phyloP scores from a whole-genome alignment of 75 land plant genomes.

The Chamaecyparis obtusa region DNA sequence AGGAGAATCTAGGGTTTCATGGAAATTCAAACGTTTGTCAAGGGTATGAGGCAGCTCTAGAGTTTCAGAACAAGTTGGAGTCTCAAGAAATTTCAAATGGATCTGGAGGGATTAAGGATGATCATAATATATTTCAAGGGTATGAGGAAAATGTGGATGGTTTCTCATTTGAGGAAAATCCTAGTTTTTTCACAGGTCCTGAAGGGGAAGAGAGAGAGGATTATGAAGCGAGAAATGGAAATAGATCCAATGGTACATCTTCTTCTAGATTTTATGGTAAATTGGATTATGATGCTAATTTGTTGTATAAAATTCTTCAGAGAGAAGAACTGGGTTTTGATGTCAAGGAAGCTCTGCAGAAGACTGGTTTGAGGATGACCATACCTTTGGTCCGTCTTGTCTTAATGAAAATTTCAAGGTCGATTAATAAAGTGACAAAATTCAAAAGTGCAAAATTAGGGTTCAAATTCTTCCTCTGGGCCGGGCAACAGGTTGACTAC shows the following conservation, averaged over 20 bases:
- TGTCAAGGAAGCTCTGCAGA: slow-evolving; percentile 29
- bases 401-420: slow-evolving; percentile 33
- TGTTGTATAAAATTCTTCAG: slow-evolving; percentile 36
- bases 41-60: not conserved
- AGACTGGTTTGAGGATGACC: slow-evolving; percentile 33
- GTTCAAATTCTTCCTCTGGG: slow-evolving; percentile 73
- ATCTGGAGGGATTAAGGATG: not conserved
- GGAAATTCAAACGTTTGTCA: slow-evolving; percentile 2
- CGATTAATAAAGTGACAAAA: slow-evolving; percentile 22
- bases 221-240: not conserved
- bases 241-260: not conserved
- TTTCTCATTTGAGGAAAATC: slow-evolving; percentile 2
- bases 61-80: not conserved
- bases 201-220: not conserved
- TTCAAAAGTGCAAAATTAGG: slow-evolving; percentile 51
- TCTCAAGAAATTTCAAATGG: not conserved
- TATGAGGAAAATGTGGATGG: not conserved
- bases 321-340: slow-evolving; percentile 57
- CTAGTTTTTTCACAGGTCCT: not conserved
- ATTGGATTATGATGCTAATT: slow-evolving; percentile 29
- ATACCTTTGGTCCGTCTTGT: slow-evolving; percentile 45
- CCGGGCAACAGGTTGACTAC: slow-evolving; percentile 48
- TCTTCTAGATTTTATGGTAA: not conserved
- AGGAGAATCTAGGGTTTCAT: not conserved
- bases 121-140: not conserved